A percentile compares a stretch with the other conserved stretches of the same genome.
phyloP scores from a whole-genome alignment of 2,329 filamentous ascomycete genomes.

The Arthrobotrys conoides region DNA sequence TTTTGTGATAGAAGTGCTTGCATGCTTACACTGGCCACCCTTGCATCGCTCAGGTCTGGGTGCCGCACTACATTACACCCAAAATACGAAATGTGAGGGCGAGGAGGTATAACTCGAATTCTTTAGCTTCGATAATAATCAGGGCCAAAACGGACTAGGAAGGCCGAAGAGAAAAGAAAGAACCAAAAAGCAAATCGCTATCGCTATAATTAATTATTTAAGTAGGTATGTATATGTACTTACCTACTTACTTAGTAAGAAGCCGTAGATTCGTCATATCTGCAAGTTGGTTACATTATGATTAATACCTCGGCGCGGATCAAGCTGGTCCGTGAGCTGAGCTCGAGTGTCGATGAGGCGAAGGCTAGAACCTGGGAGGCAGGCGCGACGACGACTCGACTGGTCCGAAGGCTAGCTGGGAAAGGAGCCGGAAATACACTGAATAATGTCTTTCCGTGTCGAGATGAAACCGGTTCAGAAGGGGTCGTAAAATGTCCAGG shows the following conservation, averaged over 20 bases:
- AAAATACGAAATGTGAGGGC: conserved; percentile 35
- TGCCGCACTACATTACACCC: conserved; percentile 48
- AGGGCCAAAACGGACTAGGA: conserved; percentile 15
- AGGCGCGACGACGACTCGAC: conserved; percentile 36
- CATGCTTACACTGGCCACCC: conserved; percentile 39
- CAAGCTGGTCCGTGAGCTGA: conserved; percentile 53
- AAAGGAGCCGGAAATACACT: conserved; percentile 23
- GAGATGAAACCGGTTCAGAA: conserved; percentile 23
- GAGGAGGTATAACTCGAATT: conserved; percentile 2
- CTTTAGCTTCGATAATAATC: not conserved
- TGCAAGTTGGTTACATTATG: conserved; percentile 11
- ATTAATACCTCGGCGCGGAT: conserved; percentile 38
- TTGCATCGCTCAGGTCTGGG: conserved; percentile 45
- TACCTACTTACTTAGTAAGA: conserved; percentile 2
- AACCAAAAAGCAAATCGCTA: not conserved
- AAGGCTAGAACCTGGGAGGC: conserved; percentile 56
- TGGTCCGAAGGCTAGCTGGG: conserved; percentile 22
- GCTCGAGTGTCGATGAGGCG: conserved; percentile 26
- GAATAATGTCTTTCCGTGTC: conserved; percentile 22
- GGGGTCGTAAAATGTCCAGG: conserved; percentile 13
- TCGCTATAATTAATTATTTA: conserved; percentile 9
- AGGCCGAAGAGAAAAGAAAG: conserved; percentile 20
- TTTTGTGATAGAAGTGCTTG: conserved; percentile 39
- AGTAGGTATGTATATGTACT: too few relatives aligned
- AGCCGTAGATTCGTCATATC: conserved; percentile 15